These are phyloP conservation scores for Suhomyces canberraensis DNA, from an alignment of 805 yeast genomes.

Conservation along the genomic window DNA sequence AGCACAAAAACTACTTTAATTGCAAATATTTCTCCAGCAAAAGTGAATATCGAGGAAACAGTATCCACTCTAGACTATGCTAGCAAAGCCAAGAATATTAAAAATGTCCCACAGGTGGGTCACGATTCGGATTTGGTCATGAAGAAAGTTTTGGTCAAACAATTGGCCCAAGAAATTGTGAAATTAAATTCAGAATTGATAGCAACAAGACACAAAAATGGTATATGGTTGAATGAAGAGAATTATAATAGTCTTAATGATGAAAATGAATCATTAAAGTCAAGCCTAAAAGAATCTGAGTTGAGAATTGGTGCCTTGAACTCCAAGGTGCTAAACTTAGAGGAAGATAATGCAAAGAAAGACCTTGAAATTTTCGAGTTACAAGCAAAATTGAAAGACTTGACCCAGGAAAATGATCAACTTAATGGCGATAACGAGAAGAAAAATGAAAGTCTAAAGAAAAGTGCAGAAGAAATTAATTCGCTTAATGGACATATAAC, in stretches of 20 bases:
- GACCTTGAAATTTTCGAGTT: background rate
- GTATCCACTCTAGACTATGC: slow-evolving; percentile 85
- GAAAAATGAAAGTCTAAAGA: background rate
- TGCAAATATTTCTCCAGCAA: slow-evolving; percentile 85
- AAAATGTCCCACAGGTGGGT: slow-evolving; percentile 54
- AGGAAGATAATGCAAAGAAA: background rate
- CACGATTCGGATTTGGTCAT: slow-evolving; percentile 37
- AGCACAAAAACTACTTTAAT: slow-evolving; percentile 81
- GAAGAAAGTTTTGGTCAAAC: slow-evolving; percentile 55
- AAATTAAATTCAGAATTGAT: slow-evolving; percentile 55
- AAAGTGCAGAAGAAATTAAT: slow-evolving; percentile 5
- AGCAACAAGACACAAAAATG: slow-evolving; percentile 63
- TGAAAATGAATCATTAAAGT: slow-evolving; percentile 26
- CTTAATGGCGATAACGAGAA: background rate
- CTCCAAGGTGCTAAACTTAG: slow-evolving; percentile 1
- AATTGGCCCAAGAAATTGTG: slow-evolving; percentile 51
- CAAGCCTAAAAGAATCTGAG: slow-evolving; percentile 18
- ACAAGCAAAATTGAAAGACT: background rate
- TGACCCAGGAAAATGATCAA: background rate
- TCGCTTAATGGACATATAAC: slow-evolving; percentile 8
- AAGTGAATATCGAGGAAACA: slow-evolving; percentile 74
- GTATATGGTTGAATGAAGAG: slow-evolving; percentile 58
- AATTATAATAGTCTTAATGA: slow-evolving; percentile 41
- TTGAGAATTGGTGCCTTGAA: slow-evolving; percentile 18
- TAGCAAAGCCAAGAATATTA: slow-evolving; percentile 76